phyloP scores from a whole-genome alignment of 257 asterid species.

The Paulownia fortunei region DNA sequence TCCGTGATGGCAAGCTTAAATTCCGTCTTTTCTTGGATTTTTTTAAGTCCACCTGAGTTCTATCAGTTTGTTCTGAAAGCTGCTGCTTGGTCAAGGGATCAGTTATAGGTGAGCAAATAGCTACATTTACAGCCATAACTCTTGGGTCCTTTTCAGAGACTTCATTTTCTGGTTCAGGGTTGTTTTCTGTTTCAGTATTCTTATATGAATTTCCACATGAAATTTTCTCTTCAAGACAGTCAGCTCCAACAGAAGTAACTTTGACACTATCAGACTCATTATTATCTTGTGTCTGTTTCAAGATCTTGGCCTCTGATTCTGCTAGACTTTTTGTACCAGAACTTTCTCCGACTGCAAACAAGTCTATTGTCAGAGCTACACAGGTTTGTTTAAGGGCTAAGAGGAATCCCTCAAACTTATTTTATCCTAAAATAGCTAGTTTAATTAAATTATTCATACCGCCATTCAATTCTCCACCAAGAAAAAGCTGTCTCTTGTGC shows the following conservation, averaged over 20 bases:
- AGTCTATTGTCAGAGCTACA: constrained; percentile 21
- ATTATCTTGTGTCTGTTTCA: constrained; percentile 26
- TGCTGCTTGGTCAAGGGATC: constrained; percentile 32
- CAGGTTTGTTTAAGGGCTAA: not conserved
- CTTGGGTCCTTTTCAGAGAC: constrained; percentile 11
- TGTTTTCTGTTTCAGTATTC: constrained; percentile 14
- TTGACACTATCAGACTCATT: not conserved
- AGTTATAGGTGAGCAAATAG: constrained; percentile 16
- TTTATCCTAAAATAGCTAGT: constrained; percentile 1
- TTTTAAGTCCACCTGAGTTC: not conserved
- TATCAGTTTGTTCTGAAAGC: constrained; percentile 28
- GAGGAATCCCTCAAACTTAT: constrained; percentile 1
- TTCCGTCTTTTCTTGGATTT: constrained; percentile 40
- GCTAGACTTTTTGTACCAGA: constrained; percentile 19
- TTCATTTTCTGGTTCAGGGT: constrained; percentile 14
- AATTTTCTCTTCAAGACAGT: constrained; percentile 5
- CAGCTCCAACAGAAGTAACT: not conserved
- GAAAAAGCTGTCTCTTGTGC: constrained; percentile 30
- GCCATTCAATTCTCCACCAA: constrained; percentile 32
- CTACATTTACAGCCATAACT: not conserved
- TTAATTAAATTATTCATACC: constrained; percentile 33
- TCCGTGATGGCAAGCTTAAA: constrained; percentile 29
- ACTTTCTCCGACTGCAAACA: constrained; percentile 34
- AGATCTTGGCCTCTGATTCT: constrained; percentile 36
- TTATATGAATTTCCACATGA: constrained; percentile 20